Conservation (phyloP, 352 stramenopile genomes). For the Ophiocytium majus region DNA sequence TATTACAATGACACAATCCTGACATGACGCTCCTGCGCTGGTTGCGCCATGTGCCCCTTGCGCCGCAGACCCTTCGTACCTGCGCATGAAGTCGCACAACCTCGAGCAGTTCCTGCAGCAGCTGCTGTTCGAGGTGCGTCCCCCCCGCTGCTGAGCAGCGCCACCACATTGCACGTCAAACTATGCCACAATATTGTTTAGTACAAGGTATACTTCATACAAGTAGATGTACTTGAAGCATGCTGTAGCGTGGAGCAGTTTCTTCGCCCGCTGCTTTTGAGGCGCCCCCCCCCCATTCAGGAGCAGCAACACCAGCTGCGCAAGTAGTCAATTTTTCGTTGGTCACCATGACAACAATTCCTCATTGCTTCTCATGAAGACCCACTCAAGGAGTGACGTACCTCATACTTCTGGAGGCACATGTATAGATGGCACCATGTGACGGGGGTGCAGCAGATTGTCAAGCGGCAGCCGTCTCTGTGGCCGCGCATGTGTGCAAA, state of each 20-base stretch:
- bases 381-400: too few relatives aligned
- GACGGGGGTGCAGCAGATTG: too few relatives aligned
- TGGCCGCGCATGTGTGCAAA: too few relatives aligned
- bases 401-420: too few relatives aligned
- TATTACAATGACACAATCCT: too few relatives aligned
- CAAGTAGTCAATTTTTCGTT: too few relatives aligned
- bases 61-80: background rate
- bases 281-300: too few relatives aligned
- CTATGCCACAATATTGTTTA: background rate
- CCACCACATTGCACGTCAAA: background rate
- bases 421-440: too few relatives aligned
- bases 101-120: slow-evolving; percentile 15
- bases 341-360: too few relatives aligned
- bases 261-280: background rate
- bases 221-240: background rate
- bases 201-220: background rate
- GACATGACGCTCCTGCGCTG: background rate
- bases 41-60: background rate
- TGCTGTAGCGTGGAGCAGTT: background rate
- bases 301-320: too few relatives aligned
- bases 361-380: too few relatives aligned
- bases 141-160: background rate
- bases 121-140: slow-evolving; percentile 13
- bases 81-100: background rate
- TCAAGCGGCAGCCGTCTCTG: too few relatives aligned